phyloP scores from a whole-genome alignment of 2,329 filamentous ascomycete genomes.

The Aspergillus novofumigatus region DNA sequence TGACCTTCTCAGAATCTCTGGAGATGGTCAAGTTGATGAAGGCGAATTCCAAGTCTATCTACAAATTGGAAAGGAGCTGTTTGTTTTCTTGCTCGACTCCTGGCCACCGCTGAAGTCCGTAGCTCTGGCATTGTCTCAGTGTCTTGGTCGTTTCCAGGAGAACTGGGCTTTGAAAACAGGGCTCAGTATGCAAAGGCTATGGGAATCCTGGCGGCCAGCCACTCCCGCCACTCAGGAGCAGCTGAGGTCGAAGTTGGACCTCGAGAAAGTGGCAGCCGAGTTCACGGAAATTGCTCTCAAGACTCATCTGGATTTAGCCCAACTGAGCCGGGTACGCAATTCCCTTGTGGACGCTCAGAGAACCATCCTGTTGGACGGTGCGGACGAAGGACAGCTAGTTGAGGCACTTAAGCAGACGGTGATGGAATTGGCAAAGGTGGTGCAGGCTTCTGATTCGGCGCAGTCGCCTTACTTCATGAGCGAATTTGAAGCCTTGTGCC shows the following conservation, averaged over 20 bases:
- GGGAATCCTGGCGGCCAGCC: slow-evolving; percentile 66
- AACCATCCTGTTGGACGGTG: slow-evolving; percentile 33
- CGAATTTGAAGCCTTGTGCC: slow-evolving; percentile 47
- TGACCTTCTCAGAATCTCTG: slow-evolving; percentile 45
- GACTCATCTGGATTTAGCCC: slow-evolving; percentile 32
- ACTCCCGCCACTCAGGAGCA: slow-evolving; percentile 41
- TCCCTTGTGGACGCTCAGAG: slow-evolving; percentile 38
- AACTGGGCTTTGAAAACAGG: slow-evolving; percentile 72
- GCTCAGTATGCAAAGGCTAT: slow-evolving; percentile 73
- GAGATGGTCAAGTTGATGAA: slow-evolving; percentile 45
- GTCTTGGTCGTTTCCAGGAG: slow-evolving; percentile 57
- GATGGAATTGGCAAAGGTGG: slow-evolving; percentile 28
- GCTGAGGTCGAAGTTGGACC: slow-evolving; percentile 30
- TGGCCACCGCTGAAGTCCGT: slow-evolving; percentile 24
- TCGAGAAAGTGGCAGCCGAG: slow-evolving; percentile 33
- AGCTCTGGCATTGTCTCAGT: slow-evolving; percentile 23
- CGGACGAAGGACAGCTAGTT: slow-evolving; percentile 33
- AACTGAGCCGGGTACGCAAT: slow-evolving; percentile 33
- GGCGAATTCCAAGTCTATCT: slow-evolving; percentile 54
- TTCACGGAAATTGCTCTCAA: slow-evolving; percentile 36
- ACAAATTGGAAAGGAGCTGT: slow-evolving; percentile 35
- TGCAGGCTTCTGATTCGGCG: slow-evolving; percentile 25
- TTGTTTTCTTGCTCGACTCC: slow-evolving; percentile 29
- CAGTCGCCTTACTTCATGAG: slow-evolving; percentile 41
- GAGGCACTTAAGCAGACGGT: slow-evolving; percentile 38